Base-by-base conservation (phyloP, 1,139 yeast species). In the Pichia sp. region DNA sequence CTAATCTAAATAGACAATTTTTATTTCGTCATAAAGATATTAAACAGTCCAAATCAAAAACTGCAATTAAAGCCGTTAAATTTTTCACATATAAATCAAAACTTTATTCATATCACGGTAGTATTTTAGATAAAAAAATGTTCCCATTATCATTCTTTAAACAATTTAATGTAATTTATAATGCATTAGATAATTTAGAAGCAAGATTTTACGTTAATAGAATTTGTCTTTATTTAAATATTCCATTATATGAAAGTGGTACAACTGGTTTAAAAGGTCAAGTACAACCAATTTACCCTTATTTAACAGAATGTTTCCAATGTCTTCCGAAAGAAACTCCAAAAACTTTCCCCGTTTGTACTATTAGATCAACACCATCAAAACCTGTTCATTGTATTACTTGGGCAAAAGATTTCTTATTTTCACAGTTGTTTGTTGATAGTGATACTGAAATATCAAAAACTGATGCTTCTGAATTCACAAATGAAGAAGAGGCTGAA, bases 321-420 rank as follows among this genome's bases (percentile, higher is more conserved):
- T 94, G 99, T 64, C 78, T 81, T 30, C 78, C 85, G 6, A 87
- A 90, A 58, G 94, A 80, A 32, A 80, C 95, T 0, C 96, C 97
- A 4, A 89, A 86, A 59, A 76, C 95, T 0, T 92, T 79, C 62
- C 97, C 99, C 0, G 96, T 94, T 3, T 94, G 99, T 62, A 94
- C 98, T 0, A 94, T 94, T 46, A 73, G 99, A 53, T 87, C 96
- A 9, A 92, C 98, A 0, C 99, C 98, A 0, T 87, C 96, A 0
- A 90, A 84, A 60, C 97, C 97, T 0, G 83, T 92, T 9, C 99
- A 94, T 60, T 87, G 97, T 61, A 83, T 94, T 35, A 95, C 95
- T 0, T 94, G 99, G 98, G 96, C 97, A 12, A 94, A 94, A 59
- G 87, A 85, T 56, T 94, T 87, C 60, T 66, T 94, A 44, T 89